These are phyloP conservation scores for Astragalus glycyphyllos DNA, from an alignment of 306 rosid species.

Conservation along the genomic window DNA sequence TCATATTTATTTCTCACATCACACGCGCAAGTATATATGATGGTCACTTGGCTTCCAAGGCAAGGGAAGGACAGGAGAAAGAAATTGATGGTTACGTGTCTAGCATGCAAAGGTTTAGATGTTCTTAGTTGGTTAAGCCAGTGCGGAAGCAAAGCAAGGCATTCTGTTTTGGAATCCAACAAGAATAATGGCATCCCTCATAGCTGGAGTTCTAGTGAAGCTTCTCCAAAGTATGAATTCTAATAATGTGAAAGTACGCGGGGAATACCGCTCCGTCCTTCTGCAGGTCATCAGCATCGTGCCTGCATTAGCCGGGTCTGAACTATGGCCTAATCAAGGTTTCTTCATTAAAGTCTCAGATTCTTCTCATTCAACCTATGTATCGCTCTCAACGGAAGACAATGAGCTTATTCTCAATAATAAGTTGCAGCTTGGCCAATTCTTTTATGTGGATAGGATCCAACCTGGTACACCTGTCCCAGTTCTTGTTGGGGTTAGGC, in stretches of 20 bases:
- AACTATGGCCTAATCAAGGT: conserved; percentile 85
- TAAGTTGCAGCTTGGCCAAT: conserved; percentile 89
- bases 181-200: conserved; percentile 86
- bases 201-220: conserved; percentile 85
- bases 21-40: conserved; percentile 8
- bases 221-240: conserved; percentile 81
- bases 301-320: conserved; percentile 87
- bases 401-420: conserved; percentile 85
- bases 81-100: conserved; percentile 70
- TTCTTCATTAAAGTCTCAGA: conserved; percentile 92
- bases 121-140: conserved; percentile 43
- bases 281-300: conserved; percentile 86
- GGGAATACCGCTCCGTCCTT: conserved; percentile 86
- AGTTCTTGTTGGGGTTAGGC: conserved; percentile 69
- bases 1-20: conserved; percentile 35
- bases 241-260: conserved; percentile 56
- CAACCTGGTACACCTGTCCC: conserved; percentile 82
- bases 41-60: conserved; percentile 71
- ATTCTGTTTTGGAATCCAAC: conserved; percentile 32
- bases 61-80: too few relatives aligned
- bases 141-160: conserved; percentile 16
- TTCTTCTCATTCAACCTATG: conserved; percentile 89
- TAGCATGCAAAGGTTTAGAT: conserved; percentile 59
- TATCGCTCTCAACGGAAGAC: conserved; percentile 78
- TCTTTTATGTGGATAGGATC: conserved; percentile 78